phyloP scores from a whole-genome alignment of 1,284 basidiomycete genomes.

The Grifola frondosa region DNA sequence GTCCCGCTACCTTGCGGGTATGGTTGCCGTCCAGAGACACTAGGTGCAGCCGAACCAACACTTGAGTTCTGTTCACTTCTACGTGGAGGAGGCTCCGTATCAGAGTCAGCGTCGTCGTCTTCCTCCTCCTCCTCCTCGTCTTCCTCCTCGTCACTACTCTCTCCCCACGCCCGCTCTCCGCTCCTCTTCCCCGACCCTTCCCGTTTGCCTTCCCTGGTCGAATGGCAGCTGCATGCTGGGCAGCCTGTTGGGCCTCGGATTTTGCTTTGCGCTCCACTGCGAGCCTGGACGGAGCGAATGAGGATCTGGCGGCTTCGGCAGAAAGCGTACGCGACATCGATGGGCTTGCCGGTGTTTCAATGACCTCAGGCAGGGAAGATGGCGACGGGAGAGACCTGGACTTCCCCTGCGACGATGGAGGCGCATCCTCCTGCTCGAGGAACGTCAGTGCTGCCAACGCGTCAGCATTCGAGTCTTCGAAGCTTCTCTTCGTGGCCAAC shows the following conservation, averaged over 20 bases:
- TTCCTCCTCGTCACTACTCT: slow-evolving; percentile 78
- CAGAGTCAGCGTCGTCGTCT: slow-evolving; percentile 71
- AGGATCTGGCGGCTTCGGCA: slow-evolving; percentile 53
- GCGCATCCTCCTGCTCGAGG: slow-evolving; percentile 55
- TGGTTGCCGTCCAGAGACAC: slow-evolving; percentile 22
- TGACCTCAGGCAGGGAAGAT: slow-evolving; percentile 26
- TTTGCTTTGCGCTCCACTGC: slow-evolving; percentile 83
- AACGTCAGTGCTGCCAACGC: slow-evolving; percentile 77
- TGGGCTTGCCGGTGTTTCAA: slow-evolving; percentile 30
- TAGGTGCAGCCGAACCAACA: slow-evolving; percentile 27
- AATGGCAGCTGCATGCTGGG: slow-evolving; percentile 69
- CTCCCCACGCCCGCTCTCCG: slow-evolving; percentile 62
- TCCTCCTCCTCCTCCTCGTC: slow-evolving; percentile 79
- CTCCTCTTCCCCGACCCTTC: slow-evolving; percentile 46
- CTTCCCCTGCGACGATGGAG: slow-evolving; percentile 20
- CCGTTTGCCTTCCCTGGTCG: slow-evolving; percentile 72
- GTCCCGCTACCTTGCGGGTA: slow-evolving; percentile 26
- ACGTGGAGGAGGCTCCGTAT: slow-evolving; percentile 45
- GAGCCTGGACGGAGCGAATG: slow-evolving; percentile 81
- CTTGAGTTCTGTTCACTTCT: slow-evolving; percentile 32
- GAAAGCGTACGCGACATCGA: slow-evolving; percentile 23
- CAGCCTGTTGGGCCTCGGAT: slow-evolving; percentile 77
- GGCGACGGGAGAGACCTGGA: slow-evolving; percentile 14
- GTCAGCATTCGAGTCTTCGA: slow-evolving; percentile 59
- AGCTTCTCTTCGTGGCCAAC: slow-evolving; percentile 8